phyloP scores from a whole-genome alignment of 2,329 filamentous ascomycete genomes.

The Pseudogymnoascus sp. region DNA sequence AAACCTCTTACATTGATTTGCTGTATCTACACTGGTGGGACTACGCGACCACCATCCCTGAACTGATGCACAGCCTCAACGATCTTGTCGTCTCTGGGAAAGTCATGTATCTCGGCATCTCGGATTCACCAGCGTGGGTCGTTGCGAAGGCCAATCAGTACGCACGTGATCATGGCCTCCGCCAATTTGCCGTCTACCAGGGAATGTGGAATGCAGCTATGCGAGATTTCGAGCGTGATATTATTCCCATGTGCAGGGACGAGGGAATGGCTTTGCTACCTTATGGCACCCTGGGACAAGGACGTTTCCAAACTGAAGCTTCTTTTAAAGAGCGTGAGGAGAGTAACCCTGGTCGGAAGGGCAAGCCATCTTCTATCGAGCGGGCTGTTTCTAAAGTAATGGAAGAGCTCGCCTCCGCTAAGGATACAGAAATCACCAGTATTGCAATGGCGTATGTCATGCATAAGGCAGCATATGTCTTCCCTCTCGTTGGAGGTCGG shows the following conservation, averaged over 20 bases:
- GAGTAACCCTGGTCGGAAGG: conserved; percentile 30
- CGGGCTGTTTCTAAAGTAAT: conserved; percentile 48
- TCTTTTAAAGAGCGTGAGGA: conserved; percentile 34
- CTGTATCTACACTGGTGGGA: conserved; percentile 46
- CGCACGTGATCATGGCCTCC: conserved; percentile 58
- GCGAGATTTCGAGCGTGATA: conserved; percentile 57
- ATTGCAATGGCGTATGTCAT: conserved; percentile 53
- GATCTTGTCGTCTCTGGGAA: conserved; percentile 51
- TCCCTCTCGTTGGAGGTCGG: conserved; percentile 51
- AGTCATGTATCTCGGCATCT: conserved; percentile 58
- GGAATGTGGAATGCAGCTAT: conserved; percentile 52
- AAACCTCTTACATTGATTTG: conserved; percentile 36
- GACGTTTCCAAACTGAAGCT: conserved; percentile 37
- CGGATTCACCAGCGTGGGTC: conserved; percentile 63
- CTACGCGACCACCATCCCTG: conserved; percentile 39
- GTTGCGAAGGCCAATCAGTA: conserved; percentile 59
- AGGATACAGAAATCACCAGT: conserved; percentile 45
- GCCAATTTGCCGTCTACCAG: conserved; percentile 57
- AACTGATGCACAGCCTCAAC: conserved; percentile 49
- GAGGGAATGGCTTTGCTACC: conserved; percentile 51
- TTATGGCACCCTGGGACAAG: conserved; percentile 44
- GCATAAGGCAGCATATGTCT: conserved; percentile 50
- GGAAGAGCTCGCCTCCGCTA: conserved; percentile 49
- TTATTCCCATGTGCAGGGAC: conserved; percentile 49
- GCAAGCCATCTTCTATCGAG: conserved; percentile 13